A percentile compares a stretch with the other conserved stretches of the same genome.
Conservation (phyloP, 768 basidiomycete genomes). For the Lepiota venenata region DNA sequence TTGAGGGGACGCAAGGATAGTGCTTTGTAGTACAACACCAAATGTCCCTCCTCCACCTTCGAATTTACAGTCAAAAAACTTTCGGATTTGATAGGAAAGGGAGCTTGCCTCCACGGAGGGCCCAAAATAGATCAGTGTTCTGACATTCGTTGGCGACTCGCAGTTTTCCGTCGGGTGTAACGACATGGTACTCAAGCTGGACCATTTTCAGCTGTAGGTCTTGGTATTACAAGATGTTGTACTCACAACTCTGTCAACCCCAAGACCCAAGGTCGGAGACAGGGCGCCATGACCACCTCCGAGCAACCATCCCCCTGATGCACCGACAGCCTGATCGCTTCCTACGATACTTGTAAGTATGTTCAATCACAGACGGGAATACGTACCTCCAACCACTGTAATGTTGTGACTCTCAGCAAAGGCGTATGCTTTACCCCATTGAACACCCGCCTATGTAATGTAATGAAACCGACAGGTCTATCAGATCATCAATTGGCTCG, state of each 20-base stretch:
- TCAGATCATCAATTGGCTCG: neutral
- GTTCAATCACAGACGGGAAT: too few relatives aligned
- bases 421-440: conserved; percentile 39
- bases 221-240: neutral
- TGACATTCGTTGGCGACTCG: conserved; percentile 38
- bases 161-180: conserved; percentile 41
- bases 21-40: conserved; percentile 32
- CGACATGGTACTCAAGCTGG: conserved; percentile 26
- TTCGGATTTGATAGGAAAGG: neutral
- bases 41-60: conserved; percentile 36
- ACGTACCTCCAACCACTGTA: conserved; percentile 39
- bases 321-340: conserved; percentile 37
- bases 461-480: neutral
- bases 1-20: conserved; percentile 34
- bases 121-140: conserved; percentile 43
- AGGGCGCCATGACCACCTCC: conserved; percentile 44
- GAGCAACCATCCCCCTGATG: conserved; percentile 40
- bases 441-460: conserved; percentile 36
- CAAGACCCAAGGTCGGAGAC: conserved; percentile 43
- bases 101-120: conserved; percentile 36
- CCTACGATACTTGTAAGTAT: conserved; percentile 11
- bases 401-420: conserved; percentile 43
- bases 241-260: conserved; percentile 42
- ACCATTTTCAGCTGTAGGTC: neutral
- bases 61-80: neutral